These are phyloP conservation scores for Conoideocrella luteorostrata DNA, from an alignment of 2,329 filamentous ascomycete species.

Conservation along the genomic window DNA sequence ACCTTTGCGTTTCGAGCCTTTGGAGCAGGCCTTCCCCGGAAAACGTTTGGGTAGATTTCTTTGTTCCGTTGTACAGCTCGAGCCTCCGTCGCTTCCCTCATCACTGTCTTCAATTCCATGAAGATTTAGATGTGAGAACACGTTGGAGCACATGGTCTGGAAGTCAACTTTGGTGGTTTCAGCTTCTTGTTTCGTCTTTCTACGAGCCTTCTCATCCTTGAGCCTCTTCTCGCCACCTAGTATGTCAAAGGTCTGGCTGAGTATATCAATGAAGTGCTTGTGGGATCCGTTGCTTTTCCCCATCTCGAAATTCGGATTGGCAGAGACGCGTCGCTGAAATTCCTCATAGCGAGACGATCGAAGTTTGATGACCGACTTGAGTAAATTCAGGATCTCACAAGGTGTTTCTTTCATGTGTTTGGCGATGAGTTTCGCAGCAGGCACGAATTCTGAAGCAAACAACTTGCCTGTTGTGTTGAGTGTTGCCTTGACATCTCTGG, in stretches of 20 bases:
- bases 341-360: conserved; percentile 19
- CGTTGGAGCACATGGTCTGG: conserved; percentile 1
- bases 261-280: conserved; percentile 35
- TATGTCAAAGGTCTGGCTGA: conserved; percentile 28
- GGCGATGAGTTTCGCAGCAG: conserved; percentile 33
- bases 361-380: conserved; percentile 32
- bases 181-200: background rate
- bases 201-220: background rate
- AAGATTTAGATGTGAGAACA: background rate
- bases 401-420: conserved; percentile 27
- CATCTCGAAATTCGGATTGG: conserved; percentile 27
- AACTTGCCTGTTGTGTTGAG: conserved; percentile 32
- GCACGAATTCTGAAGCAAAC: conserved; percentile 28
- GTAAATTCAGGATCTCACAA: conserved; percentile 25
- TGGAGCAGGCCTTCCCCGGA: background rate
- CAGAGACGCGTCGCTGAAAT: conserved; percentile 26
- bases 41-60: background rate
- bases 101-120: background rate
- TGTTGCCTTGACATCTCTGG: conserved; percentile 8
- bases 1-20: background rate
- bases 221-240: conserved; percentile 26
- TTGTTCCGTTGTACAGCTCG: background rate
- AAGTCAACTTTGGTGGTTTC: background rate
- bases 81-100: background rate
- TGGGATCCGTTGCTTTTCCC: conserved; percentile 33